Base-by-base conservation (phyloP, 805 yeast genomes). In the Tetrapisispora fleetii region DNA sequence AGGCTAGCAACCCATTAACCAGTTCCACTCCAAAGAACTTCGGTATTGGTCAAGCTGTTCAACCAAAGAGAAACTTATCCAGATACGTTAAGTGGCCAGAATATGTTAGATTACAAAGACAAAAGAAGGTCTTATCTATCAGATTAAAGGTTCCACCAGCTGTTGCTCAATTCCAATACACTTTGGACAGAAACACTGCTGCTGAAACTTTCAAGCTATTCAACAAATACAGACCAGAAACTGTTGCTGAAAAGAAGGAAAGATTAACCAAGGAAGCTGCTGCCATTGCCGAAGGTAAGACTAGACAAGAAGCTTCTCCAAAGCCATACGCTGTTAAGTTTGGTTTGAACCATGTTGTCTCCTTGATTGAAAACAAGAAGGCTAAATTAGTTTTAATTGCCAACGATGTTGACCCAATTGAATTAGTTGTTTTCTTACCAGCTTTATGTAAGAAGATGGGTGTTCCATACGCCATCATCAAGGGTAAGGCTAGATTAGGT, bases 131-230 rank as follows among this genome's bases (percentile, higher is more conserved):
- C 73, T 80, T 91, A 73, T 77, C 83, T 66, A 73, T 90, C 75
- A 90, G 99, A 84, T 81, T 91, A 71, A 91, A 93, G 85, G 99
- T 91, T 71, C 99, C 99, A 63, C 99, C 99, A 69, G 85, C 98
- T 59, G 83, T 91, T 70, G 81, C 98, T 59, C 99, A 91, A 79
- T 91, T 91, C 83, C 89, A 88, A 69, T 77, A 85, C 77, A 83
- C 89, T 68, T 80, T 91, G 74, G 99, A 91, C 85, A 90, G 90
- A 85, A 91, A 91, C 89, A 85, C 98, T 62, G 98, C 99, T 68
- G 78, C 96, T 66, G 95, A 86, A 77, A 79, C 95, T 64, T 86
- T 91, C 83, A 90, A 90, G 81, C 83, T 91, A 68, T 83, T 91
- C 79, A 89, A 89, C 95, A 91, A 93, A 81, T 91, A 91, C 88